Percentiles rank a stretch among this genome's conserved stretches.
Evolutionary conservation across 2,329 filamentous ascomycete genomes (phyloP).

Genomic region (Westerdykella sp.): DNA sequence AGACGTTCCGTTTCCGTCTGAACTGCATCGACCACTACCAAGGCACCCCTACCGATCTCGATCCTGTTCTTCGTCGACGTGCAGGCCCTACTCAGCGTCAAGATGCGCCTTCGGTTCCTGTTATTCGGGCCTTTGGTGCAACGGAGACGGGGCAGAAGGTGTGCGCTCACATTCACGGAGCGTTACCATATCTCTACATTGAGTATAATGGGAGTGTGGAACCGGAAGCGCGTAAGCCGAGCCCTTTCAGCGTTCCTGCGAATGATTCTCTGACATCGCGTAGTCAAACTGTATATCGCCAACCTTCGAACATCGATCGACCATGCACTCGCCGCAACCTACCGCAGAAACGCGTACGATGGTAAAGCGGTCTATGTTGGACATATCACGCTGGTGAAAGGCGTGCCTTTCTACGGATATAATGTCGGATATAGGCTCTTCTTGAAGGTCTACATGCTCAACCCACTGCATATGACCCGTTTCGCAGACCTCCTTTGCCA

Average conservation of each 20-base stretch:
- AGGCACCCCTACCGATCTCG: constrained; percentile 67
- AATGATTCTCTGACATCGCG: constrained; percentile 9
- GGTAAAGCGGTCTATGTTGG: constrained; percentile 71
- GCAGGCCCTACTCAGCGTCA: constrained; percentile 50
- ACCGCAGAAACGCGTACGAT: constrained; percentile 67
- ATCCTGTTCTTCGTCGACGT: constrained; percentile 68
- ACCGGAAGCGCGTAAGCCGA: constrained; percentile 57
- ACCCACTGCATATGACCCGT: constrained; percentile 79
- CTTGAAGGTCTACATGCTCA: constrained; percentile 91
- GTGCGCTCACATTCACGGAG: constrained; percentile 91
- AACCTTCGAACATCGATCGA: constrained; percentile 82
- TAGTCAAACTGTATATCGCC: constrained; percentile 70
- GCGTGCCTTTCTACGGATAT: constrained; percentile 92
- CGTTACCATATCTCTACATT: constrained; percentile 91
- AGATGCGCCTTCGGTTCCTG: constrained; percentile 68
- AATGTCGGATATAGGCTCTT: constrained; percentile 87
- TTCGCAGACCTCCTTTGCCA: constrained; percentile 81
- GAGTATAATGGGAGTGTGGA: constrained; percentile 69
- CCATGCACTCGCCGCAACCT: constrained; percentile 79
- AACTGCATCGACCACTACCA: constrained; percentile 98
- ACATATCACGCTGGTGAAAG: constrained; percentile 86
- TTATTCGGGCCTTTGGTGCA: constrained; percentile 85
- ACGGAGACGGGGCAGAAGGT: constrained; percentile 95
- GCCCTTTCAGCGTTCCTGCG: constrained; percentile 11
- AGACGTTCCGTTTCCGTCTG: constrained; percentile 79